Base-by-base conservation (phyloP, 2,329 filamentous ascomycete genomes). In the Stagonosporopsis rhizophila region DNA sequence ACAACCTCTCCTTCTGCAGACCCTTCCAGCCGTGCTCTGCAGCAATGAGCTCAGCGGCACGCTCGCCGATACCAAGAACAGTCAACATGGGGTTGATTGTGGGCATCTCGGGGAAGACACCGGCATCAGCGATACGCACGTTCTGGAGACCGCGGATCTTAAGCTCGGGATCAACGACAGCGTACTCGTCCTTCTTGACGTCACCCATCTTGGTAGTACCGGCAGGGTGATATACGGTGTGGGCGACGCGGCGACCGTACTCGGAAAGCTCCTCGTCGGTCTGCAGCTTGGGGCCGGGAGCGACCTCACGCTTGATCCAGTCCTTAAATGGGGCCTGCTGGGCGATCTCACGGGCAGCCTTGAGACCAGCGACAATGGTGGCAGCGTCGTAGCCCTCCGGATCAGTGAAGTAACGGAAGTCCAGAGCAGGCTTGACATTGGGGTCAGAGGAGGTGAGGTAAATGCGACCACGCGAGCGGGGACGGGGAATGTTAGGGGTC, bases 141-240 rank as follows among this genome's bases (percentile, higher is more conserved):
- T 85, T 86, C 79, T 87, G 85, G 61, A 96, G 77, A 0, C 90
- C 91, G 25, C 86, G 82, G 27, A 96, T 81, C 78, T 85, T 89
- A 60, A 96, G 78, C 71, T 88, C 81, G 23, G 84, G 82, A 71
- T 95, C 89, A n/a, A 96, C 92, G 19, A 96, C 92, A 5, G 91
- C 91, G 74, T 88, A 78, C 45, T 84, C 78, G 72, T 96, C 90
- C 49, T 80, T 84, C 52, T 75, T 75, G 5, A 89, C 78, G 69
- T 93, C 87, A 30, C 91, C 91, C 92, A 96, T 96, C 82, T 92
- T 92, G 52, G 91, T 95, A 17, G 92, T 96, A 48, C 92, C 92
- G 12, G 90, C 89, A 0, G 92, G 92, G 77, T 96, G 92, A 78
- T 96, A 96, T 27, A 96, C 91, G 1, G 92, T 96, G 77, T 96